Conservation (phyloP, 305 asterid genomes). For the Fraxinus baroniana region DNA sequence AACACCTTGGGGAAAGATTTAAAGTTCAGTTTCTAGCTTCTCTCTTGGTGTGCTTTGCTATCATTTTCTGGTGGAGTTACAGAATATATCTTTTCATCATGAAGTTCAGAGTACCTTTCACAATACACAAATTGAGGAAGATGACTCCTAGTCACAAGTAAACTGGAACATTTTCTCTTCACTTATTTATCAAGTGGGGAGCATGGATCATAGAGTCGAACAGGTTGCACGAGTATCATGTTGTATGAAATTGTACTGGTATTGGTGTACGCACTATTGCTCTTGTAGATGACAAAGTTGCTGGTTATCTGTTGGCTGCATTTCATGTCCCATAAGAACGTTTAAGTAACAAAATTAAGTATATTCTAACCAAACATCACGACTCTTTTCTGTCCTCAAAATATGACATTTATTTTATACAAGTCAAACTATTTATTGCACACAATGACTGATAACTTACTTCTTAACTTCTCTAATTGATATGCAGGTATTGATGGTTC, state of each 20-base stretch:
- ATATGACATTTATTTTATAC: neutral
- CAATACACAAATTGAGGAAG: neutral
- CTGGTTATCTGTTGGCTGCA: neutral
- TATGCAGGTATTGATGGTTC: conserved; percentile 82
- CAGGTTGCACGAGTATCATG: neutral
- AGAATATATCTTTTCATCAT: neutral
- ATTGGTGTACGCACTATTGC: neutral
- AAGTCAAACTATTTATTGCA: neutral
- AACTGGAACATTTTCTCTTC: neutral
- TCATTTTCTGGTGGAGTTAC: neutral
- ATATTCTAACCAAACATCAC: neutral
- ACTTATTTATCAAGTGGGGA: neutral
- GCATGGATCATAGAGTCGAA: neutral
- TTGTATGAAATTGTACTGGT: neutral
- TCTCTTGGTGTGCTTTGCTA: neutral
- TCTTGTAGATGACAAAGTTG: neutral
- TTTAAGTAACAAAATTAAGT: neutral
- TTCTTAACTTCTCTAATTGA: neutral
- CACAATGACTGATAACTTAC: neutral
- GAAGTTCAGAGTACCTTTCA: neutral
- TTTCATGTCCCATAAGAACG: neutral
- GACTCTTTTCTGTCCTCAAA: neutral
- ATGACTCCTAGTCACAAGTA: neutral
- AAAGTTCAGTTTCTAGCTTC: neutral
- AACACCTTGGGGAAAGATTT: neutral